Evolutionary conservation across 257 asterid species (phyloP).

Genomic region (Cruciata laevipes): DNA sequence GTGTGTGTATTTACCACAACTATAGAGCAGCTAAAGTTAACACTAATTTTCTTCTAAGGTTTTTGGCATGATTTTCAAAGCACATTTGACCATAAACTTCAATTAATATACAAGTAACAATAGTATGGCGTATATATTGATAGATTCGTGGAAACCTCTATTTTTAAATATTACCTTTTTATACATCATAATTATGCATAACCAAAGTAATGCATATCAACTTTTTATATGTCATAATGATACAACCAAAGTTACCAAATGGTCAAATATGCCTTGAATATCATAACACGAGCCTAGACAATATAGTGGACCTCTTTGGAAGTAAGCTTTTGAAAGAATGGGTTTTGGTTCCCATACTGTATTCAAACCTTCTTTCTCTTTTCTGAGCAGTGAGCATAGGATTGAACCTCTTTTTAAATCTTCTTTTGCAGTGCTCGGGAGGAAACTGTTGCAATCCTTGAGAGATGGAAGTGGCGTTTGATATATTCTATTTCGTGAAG

Average conservation of each 20-base stretch:
- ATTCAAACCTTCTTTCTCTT: background rate
- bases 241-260: background rate
- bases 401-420: background rate
- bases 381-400: background rate
- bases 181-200: too few species aligned
- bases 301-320: too few species aligned
- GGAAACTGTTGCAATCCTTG: constrained; percentile 51
- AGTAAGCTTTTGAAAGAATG: background rate
- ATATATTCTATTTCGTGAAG: constrained; percentile 6
- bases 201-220: too few species aligned
- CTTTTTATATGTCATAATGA: background rate
- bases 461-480: constrained; percentile 28
- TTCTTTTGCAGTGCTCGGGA: constrained; percentile 48
- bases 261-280: background rate
- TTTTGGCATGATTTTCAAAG: background rate
- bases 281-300: background rate
- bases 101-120: too few species aligned
- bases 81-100: background rate
- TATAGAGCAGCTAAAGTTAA: background rate
- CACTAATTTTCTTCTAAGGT: background rate
- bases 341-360: background rate
- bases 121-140: too few species aligned
- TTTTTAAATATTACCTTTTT: too few species aligned
- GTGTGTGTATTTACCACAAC: background rate
- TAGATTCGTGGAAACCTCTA: too few species aligned